Conservation (phyloP, 805 yeast genomes). For the Starmerella ratchasimensis region DNA sequence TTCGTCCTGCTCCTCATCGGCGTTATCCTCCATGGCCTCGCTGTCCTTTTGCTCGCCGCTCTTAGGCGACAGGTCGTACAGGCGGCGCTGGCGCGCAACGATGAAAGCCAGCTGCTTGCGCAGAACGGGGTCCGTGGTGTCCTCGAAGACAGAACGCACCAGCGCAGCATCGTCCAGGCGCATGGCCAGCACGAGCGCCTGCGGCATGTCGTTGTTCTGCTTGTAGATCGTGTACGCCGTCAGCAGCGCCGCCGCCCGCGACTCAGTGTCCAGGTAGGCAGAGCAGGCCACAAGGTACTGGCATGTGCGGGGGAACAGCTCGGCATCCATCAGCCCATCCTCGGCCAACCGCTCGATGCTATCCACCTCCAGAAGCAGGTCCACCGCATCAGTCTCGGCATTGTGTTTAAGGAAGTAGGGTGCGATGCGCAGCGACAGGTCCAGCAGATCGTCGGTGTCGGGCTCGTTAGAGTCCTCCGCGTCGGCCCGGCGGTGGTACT, state of each 20-base stretch:
- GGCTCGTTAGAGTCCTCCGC: conserved; percentile 11
- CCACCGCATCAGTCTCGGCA: conserved; percentile 98
- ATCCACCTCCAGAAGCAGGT: conserved; percentile 79
- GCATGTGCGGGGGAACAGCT: conserved; percentile 79
- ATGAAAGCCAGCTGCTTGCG: conserved; percentile 88
- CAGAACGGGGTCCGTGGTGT: conserved; percentile 41
- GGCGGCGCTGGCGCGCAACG: conserved; percentile 72
- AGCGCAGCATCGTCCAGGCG: conserved; percentile 71
- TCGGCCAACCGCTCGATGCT: conserved; percentile 67
- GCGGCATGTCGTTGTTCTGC: conserved; percentile 65
- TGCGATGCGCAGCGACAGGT: conserved; percentile 61
- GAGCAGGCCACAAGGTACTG: conserved; percentile 91
- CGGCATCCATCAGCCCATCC: conserved; percentile 53
- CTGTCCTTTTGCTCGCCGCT: no score
- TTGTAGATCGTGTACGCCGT: conserved; percentile 82
- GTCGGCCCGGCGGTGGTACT: conserved; percentile 40
- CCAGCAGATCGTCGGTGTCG: conserved; percentile 34
- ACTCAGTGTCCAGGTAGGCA: conserved; percentile 91
- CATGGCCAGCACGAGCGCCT: conserved; percentile 74
- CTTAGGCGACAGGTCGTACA: conserved; percentile 39
- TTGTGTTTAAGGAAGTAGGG: conserved; percentile 87
- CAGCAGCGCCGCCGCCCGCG: conserved; percentile 68
- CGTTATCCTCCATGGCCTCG: conserved; percentile 30
- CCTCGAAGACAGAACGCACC: conserved; percentile 62
- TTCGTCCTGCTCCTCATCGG: conserved; percentile 51